Percentiles rank a stretch among this genome's conserved stretches.
These are phyloP conservation scores for Lipomyces chichibuensis DNA, from an alignment of 805 yeast species.

Conservation along the genomic window DNA sequence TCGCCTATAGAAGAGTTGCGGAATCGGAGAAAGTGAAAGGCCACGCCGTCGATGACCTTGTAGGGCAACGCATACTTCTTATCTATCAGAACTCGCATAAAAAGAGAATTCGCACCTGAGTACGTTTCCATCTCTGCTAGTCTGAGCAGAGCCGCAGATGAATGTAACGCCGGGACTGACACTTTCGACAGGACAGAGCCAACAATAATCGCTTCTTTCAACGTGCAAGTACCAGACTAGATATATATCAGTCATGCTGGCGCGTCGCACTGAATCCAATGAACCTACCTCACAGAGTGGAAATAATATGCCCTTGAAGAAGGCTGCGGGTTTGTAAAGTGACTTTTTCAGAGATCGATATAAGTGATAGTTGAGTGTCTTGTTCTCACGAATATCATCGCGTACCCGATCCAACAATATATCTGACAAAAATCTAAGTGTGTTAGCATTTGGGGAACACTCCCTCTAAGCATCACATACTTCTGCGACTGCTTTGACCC, in stretches of 20 bases:
- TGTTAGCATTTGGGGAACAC: neutral
- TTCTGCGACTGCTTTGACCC: constrained; percentile 86
- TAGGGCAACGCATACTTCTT: constrained; percentile 96
- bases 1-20: constrained; percentile 53
- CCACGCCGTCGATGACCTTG: constrained; percentile 92
- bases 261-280: neutral
- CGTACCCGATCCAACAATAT: constrained; percentile 49
- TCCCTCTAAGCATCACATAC: constrained; percentile 53
- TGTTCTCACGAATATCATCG: constrained; percentile 47
- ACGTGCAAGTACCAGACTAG: constrained; percentile 57
- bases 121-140: constrained; percentile 73
- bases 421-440: constrained; percentile 31
- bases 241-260: neutral
- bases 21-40: constrained; percentile 90
- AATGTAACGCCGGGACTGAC: constrained; percentile 92
- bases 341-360: constrained; percentile 91
- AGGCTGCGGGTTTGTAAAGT: constrained; percentile 95
- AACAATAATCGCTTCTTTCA: constrained; percentile 92
- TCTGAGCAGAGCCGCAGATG: constrained; percentile 91
- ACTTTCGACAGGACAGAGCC: constrained; percentile 88
- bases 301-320: constrained; percentile 92
- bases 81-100: constrained; percentile 85
- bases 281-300: constrained; percentile 81
- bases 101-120: constrained; percentile 85
- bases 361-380: constrained; percentile 82